Evolutionary conservation across 371 early-diverging fungal genomes (phyloP), one percentile per base, ranked within the genome.

Genomic region (Apophysomyces elegans): DNA sequence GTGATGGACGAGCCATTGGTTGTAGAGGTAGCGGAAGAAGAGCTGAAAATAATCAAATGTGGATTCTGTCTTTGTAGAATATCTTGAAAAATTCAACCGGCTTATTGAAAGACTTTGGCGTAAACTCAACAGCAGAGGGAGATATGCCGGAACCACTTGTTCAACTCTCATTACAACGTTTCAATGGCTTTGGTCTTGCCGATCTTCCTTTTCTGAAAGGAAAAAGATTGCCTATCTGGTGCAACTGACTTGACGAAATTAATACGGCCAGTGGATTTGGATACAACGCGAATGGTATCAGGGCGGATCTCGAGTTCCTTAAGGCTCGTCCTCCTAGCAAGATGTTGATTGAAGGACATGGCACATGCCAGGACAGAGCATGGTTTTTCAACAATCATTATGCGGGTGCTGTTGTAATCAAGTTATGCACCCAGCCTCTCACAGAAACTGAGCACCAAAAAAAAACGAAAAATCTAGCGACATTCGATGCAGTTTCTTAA

Each of bases 241-340:
- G 18, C 18, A 18, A 18, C 18, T 18, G 18, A 18, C 18, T 18
- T 18, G 18, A 18, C 18, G 18, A 18, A 18, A 18, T 18, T 56
- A 56, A 36, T 35, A 56, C 35, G 37, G 56, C 9, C 26, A 14
- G 50, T 6, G 45, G 45, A 2, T 26, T 60, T 45, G 21, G 35
- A 35, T 59, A 54, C 0, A 50, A 9, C 16, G 21, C 1, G 7
- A 26, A 50, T 9, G 50, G 50, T 9, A 50, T 50, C 21, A n/a
- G 21, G 50, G 50, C 50, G 21, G 71, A 71, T 50, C 66, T 71
- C 54, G 46, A 44, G 16, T 71, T 62, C 36, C 63, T 70, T 56
- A 66, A 46, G 36, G 47, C 58, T 45, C 59, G 60, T 41, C 63
- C 46, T 14, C 13, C 61, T n/a, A 66, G 63, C 64, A 66, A 63